A percentile compares a stretch with the other conserved stretches of the same genome.
These are phyloP conservation scores for Urtica urens DNA, from an alignment of 306 rosid species.

Conservation along the genomic window DNA sequence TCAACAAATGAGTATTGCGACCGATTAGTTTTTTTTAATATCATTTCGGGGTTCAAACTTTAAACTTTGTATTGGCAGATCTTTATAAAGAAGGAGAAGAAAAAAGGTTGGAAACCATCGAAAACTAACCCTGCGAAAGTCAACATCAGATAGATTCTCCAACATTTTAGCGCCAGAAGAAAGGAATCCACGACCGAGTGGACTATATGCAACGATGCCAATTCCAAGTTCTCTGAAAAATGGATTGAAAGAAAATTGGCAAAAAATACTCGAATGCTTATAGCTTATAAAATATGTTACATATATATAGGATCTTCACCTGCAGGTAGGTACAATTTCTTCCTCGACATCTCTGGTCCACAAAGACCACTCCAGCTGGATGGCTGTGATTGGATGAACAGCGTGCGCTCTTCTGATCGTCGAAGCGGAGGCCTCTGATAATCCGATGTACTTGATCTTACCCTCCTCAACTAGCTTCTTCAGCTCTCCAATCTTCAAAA, in stretches of 20 bases:
- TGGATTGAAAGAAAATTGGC: neutral
- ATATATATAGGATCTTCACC: conserved; percentile 15
- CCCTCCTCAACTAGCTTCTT: conserved; percentile 57
- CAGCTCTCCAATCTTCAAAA: conserved; percentile 51
- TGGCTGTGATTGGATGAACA: conserved; percentile 60
- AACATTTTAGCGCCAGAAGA: conserved; percentile 35
- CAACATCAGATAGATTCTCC: conserved; percentile 18
- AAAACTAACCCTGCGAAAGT: conserved; percentile 46
- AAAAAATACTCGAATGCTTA: neutral
- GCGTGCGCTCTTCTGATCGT: conserved; percentile 79
- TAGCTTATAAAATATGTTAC: neutral
- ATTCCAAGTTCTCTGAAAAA: conserved; percentile 46
- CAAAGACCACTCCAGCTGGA: conserved; percentile 64
- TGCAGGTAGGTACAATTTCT: conserved; percentile 61
- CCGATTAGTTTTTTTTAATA: too few relatives aligned
- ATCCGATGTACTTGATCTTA: conserved; percentile 51
- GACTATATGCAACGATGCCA: conserved; percentile 56
- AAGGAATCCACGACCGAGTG: conserved; percentile 60
- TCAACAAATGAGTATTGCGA: too few relatives aligned
- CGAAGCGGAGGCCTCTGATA: conserved; percentile 65
- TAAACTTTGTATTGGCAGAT: neutral
- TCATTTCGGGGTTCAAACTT: neutral
- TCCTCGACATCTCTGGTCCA: conserved; percentile 62
- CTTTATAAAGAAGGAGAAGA: neutral
- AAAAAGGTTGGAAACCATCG: too few relatives aligned